A percentile compares a stretch with the other conserved stretches of the same genome.
These are phyloP conservation scores for Phytopythium vexans DNA, from an alignment of 352 stramenopile species.

Conservation along the genomic window DNA sequence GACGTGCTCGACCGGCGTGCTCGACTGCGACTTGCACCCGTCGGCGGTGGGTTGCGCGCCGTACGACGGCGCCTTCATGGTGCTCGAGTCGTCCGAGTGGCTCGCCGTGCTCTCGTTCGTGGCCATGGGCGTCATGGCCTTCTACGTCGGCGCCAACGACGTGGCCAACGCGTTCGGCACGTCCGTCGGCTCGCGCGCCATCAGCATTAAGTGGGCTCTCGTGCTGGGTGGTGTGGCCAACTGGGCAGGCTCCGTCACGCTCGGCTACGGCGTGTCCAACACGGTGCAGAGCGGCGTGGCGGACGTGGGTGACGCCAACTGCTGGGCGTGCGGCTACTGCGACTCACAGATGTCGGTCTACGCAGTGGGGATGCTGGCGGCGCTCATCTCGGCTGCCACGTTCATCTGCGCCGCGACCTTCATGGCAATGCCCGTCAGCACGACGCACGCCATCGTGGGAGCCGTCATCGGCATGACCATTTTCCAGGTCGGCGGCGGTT, in stretches of 20 bases:
- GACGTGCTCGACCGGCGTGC: constrained; percentile 12
- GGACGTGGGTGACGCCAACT: constrained; percentile 14
- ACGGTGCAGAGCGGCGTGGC: constrained; percentile 63
- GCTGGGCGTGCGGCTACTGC: constrained; percentile 29
- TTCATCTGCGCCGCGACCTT: constrained; percentile 55
- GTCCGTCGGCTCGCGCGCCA: constrained; percentile 63
- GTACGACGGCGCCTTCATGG: constrained; percentile 17
- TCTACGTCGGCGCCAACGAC: constrained; percentile 73
- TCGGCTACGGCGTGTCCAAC: constrained; percentile 68
- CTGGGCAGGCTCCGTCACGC: constrained; percentile 64
- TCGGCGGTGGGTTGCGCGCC: constrained; percentile 5
- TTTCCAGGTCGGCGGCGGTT: constrained; percentile 28
- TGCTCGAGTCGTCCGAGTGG: constrained; percentile 10
- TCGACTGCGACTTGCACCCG: constrained; percentile 7
- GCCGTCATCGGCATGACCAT: constrained; percentile 70
- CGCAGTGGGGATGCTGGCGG: constrained; percentile 59
- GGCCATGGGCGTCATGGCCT: constrained; percentile 22
- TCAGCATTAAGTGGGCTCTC: constrained; percentile 68
- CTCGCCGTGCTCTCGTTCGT: constrained; percentile 13
- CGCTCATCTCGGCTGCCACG: constrained; percentile 36
- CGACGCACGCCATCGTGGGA: constrained; percentile 66
- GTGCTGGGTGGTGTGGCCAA: constrained; percentile 74
- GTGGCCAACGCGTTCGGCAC: constrained; percentile 87
- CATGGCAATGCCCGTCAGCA: constrained; percentile 64
- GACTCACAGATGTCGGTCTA: constrained; percentile 55